A percentile compares a stretch with the other conserved stretches of the same genome.
These are phyloP conservation scores for Nicotiana obtusifolia DNA, from an alignment of 257 asterid genomes.

Conservation along the genomic window DNA sequence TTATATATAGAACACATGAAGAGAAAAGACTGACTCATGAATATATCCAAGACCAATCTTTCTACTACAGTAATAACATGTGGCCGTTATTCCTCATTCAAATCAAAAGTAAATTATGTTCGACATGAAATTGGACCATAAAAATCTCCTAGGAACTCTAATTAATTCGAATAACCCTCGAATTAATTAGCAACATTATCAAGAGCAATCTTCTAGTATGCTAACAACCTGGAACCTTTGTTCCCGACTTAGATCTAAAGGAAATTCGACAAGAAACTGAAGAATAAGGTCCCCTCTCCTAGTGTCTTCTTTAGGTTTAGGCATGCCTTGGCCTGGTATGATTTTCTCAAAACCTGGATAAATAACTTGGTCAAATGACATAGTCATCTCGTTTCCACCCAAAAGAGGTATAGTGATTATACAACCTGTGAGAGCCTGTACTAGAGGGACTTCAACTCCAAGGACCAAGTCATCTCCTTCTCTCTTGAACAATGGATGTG, in stretches of 20 bases:
- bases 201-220: slow-evolving; percentile 46
- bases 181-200: background rate
- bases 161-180: too few species aligned
- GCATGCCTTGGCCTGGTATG: slow-evolving; percentile 84
- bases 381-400: slow-evolving; percentile 56
- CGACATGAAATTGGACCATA: background rate
- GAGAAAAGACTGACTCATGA: too few species aligned
- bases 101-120: background rate
- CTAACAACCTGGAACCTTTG: slow-evolving; percentile 47
- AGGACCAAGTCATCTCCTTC: slow-evolving; percentile 71
- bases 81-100: background rate
- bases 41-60: background rate
- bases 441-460: slow-evolving; percentile 78
- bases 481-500: slow-evolving; percentile 55
- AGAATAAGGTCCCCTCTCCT: slow-evolving; percentile 71
- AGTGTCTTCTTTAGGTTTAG: slow-evolving; percentile 39
- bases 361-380: slow-evolving; percentile 53
- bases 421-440: slow-evolving; percentile 85
- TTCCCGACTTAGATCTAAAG: slow-evolving; percentile 44
- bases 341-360: slow-evolving; percentile 71
- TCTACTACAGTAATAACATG: background rate
- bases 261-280: slow-evolving; percentile 70
- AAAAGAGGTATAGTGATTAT: slow-evolving; percentile 54
- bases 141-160: background rate
- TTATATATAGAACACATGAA: background rate